These are phyloP conservation scores for Colletotrichum destructivum DNA, from an alignment of 2,329 filamentous ascomycete genomes.

Conservation along the genomic window DNA sequence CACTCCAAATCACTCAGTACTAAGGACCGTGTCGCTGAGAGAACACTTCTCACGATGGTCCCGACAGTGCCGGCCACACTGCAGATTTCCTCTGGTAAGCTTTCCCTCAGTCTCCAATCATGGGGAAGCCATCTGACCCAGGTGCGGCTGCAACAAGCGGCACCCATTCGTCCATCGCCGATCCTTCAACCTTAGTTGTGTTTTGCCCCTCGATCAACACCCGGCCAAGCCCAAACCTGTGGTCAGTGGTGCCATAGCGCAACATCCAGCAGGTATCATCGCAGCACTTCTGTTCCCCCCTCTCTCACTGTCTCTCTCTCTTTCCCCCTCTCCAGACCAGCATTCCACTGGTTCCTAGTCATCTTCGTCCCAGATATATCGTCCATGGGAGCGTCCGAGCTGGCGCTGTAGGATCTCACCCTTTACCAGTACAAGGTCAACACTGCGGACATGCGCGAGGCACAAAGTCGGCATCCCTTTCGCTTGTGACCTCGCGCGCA, in stretches of 20 bases:
- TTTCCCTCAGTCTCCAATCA: slow-evolving; percentile 34
- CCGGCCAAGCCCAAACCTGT: slow-evolving; percentile 19
- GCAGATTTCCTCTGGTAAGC: slow-evolving; percentile 31
- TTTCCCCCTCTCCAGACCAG: not conserved
- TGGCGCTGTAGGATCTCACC: slow-evolving; percentile 23
- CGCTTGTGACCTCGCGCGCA: slow-evolving; percentile 27
- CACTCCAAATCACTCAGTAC: not conserved
- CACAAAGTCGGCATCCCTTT: slow-evolving; percentile 28
- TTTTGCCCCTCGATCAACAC: slow-evolving; percentile 32
- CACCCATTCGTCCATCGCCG: slow-evolving; percentile 41
- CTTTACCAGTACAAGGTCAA: slow-evolving; percentile 1
- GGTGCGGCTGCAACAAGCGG: slow-evolving; percentile 37
- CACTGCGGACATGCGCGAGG: slow-evolving; percentile 17
- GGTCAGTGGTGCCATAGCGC: slow-evolving; percentile 31
- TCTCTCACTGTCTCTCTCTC: no score
- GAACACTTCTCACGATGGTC: not conserved
- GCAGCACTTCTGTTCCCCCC: not conserved
- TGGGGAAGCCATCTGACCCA: slow-evolving; percentile 37
- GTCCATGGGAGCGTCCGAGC: not conserved
- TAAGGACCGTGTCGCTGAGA: not conserved
- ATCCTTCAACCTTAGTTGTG: slow-evolving; percentile 37
- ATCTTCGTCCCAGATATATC: slow-evolving; percentile 10
- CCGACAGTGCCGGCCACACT: slow-evolving; percentile 30
- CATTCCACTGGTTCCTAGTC: slow-evolving; percentile 12
- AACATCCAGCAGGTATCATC: slow-evolving; percentile 25